A percentile compares a stretch with the other conserved stretches of the same genome.
These are phyloP conservation scores for Paraglomus brasilianum DNA, from an alignment of 192 early-diverging fungal species.

Conservation along the genomic window DNA sequence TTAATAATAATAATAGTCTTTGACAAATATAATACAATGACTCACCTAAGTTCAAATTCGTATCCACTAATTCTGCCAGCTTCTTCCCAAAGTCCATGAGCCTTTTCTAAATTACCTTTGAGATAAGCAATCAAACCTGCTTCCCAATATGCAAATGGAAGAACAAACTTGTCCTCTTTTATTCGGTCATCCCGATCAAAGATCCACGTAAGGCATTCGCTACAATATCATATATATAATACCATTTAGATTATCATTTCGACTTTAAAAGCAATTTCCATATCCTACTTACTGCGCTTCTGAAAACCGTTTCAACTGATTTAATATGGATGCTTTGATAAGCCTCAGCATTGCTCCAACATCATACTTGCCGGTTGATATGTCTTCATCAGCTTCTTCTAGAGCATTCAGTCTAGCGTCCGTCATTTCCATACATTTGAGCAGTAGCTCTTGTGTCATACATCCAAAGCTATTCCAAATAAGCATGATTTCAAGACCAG, in stretches of 20 bases:
- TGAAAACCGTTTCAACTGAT: slow-evolving; percentile 40
- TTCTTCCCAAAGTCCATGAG: slow-evolving; percentile 45
- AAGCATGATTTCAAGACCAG: slow-evolving; percentile 49
- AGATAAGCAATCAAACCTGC: slow-evolving; percentile 47
- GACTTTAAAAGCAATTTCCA: no score
- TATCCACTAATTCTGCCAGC: slow-evolving; percentile 41
- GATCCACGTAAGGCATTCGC: slow-evolving; percentile 49
- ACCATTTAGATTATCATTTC: no score
- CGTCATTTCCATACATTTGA: slow-evolving; percentile 33
- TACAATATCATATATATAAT: not conserved
- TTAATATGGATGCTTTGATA: slow-evolving; percentile 49
- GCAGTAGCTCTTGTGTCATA: slow-evolving; percentile 43
- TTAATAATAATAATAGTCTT: not conserved
- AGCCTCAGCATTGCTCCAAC: slow-evolving; percentile 42
- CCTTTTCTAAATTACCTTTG: slow-evolving; percentile 32
- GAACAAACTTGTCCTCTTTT: slow-evolving; percentile 45
- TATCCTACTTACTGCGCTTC: slow-evolving; percentile 19
- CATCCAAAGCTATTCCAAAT: slow-evolving; percentile 51
- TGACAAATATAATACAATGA: not conserved
- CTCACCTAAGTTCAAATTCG: slow-evolving; percentile 49
- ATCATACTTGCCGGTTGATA: slow-evolving; percentile 36
- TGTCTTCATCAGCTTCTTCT: slow-evolving; percentile 32
- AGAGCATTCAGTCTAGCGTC: slow-evolving; percentile 36
- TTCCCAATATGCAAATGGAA: slow-evolving; percentile 56
- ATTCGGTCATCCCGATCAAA: slow-evolving; percentile 43